phyloP scores from a whole-genome alignment of 371 early-diverging fungal species.

The Globomyces sp. region DNA sequence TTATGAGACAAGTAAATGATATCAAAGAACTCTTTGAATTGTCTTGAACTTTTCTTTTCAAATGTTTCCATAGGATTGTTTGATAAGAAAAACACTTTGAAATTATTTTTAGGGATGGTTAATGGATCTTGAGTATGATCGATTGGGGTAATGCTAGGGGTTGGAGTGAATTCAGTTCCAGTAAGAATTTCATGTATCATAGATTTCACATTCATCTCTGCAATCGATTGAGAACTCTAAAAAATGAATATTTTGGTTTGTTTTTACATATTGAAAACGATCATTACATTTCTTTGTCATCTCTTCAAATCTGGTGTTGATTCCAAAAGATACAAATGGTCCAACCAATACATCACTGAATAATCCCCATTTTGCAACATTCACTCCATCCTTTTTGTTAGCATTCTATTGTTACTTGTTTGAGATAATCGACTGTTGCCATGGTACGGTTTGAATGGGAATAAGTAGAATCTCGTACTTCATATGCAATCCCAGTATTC shows the following conservation, averaged over 20 bases:
- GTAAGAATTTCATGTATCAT: slow-evolving; percentile 15
- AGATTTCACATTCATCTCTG: slow-evolving; percentile 16
- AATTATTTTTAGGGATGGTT: neutral
- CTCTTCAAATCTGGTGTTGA: slow-evolving; percentile 41
- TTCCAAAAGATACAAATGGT: slow-evolving; percentile 47
- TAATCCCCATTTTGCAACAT: slow-evolving; percentile 48
- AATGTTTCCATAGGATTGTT: slow-evolving; percentile 18
- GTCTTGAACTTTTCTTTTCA: slow-evolving; percentile 21
- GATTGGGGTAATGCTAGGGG: too few species aligned
- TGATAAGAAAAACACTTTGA: slow-evolving; percentile 18
- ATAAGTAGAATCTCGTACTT: slow-evolving; percentile 35
- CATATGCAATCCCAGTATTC: slow-evolving; percentile 38
- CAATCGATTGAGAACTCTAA: slow-evolving; percentile 7
- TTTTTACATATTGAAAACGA: slow-evolving; percentile 27
- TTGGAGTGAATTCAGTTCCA: neutral
- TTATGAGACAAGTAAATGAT: slow-evolving; percentile 15
- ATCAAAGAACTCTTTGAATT: slow-evolving; percentile 12
- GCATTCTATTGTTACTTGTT: slow-evolving; percentile 25
- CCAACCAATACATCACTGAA: slow-evolving; percentile 50
- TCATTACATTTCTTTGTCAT: slow-evolving; percentile 43
- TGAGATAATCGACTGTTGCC: slow-evolving; percentile 43
- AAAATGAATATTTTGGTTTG: too few species aligned
- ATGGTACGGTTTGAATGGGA: slow-evolving; percentile 41
- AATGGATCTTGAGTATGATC: neutral
- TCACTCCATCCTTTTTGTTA: slow-evolving; percentile 27